Percentiles rank a stretch among this genome's conserved stretches.
Conservation (phyloP, 1,139 yeast genomes). For the Pichiaceae sp. region DNA sequence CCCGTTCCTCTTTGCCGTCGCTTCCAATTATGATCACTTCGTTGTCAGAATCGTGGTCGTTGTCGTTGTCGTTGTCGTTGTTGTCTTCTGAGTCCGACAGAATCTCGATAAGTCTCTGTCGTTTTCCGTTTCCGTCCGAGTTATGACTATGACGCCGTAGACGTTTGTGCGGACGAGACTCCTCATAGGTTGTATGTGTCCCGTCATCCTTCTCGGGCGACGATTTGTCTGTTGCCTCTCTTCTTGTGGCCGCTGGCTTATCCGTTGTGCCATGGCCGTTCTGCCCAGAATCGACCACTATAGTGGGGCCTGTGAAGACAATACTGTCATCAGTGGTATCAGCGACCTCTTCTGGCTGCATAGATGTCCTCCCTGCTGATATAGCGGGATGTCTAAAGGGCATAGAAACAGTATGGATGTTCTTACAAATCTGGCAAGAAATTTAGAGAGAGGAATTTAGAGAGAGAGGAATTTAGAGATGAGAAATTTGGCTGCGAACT, state of each 20-base stretch:
- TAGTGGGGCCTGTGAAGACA: too few relatives aligned
- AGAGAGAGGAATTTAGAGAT: too few relatives aligned
- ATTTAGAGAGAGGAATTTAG: too few relatives aligned
- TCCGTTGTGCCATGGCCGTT: background rate
- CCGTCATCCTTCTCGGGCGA: background rate
- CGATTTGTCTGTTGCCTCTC: background rate
- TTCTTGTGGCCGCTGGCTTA: background rate
- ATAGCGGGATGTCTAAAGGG: conserved; percentile 1
- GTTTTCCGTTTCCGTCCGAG: too few relatives aligned
- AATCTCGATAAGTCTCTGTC: too few relatives aligned
- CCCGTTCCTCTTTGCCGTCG: conserved; percentile 17
- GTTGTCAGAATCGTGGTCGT: conserved; percentile 10
- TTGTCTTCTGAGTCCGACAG: conserved; percentile 3
- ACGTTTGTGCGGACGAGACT: background rate
- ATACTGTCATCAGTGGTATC: background rate
- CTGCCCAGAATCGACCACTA: too few relatives aligned
- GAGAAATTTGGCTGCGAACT: too few relatives aligned
- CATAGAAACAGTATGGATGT: too few relatives aligned
- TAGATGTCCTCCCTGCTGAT: background rate
- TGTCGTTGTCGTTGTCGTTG: conserved; percentile 5
- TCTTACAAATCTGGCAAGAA: too few relatives aligned
- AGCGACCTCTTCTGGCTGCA: background rate
- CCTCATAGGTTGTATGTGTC: background rate
- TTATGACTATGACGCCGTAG: too few relatives aligned
- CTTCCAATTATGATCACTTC: conserved; percentile 20